A percentile compares a stretch with the other conserved stretches of the same genome.
phyloP scores from a whole-genome alignment of 2,329 filamentous ascomycete species.

The Trichoderma gracile region DNA sequence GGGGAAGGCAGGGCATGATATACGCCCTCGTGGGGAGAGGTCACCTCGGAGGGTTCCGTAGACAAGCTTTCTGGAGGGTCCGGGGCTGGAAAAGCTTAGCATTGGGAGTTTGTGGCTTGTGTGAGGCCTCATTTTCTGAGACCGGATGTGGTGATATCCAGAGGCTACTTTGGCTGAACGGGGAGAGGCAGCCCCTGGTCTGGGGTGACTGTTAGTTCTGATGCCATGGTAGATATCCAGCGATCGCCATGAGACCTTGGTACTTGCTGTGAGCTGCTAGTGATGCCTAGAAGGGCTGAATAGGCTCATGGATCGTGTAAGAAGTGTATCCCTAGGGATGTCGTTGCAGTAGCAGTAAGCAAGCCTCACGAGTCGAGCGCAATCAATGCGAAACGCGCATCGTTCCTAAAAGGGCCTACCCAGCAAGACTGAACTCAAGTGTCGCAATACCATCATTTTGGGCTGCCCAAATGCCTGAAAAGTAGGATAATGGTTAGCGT shows the following conservation, averaged over 20 bases:
- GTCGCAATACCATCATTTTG: background rate
- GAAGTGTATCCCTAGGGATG: no score
- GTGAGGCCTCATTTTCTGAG: slow-evolving; percentile 25
- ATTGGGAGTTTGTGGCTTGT: background rate
- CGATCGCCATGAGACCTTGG: background rate
- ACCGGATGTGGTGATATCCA: slow-evolving; percentile 28
- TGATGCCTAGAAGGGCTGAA: background rate
- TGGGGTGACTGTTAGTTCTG: background rate
- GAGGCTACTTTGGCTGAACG: background rate
- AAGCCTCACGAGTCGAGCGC: background rate
- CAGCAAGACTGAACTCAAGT: background rate
- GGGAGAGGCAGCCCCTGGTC: slow-evolving; percentile 10
- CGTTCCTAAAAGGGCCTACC: background rate
- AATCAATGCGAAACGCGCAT: slow-evolving; percentile 9
- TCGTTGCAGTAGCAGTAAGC: background rate
- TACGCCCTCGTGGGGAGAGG: slow-evolving; percentile 2
- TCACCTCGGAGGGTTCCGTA: slow-evolving; percentile 18
- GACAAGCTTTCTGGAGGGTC: background rate
- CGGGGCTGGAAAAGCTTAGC: background rate
- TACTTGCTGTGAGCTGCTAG: background rate
- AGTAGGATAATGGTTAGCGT: background rate
- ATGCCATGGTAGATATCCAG: background rate
- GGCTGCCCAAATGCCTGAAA: background rate
- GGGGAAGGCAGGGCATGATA: slow-evolving; percentile 6
- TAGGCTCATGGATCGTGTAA: background rate